Conservation (phyloP, 148 eudicot genomes). For the Rhododendron ferrugineum region DNA sequence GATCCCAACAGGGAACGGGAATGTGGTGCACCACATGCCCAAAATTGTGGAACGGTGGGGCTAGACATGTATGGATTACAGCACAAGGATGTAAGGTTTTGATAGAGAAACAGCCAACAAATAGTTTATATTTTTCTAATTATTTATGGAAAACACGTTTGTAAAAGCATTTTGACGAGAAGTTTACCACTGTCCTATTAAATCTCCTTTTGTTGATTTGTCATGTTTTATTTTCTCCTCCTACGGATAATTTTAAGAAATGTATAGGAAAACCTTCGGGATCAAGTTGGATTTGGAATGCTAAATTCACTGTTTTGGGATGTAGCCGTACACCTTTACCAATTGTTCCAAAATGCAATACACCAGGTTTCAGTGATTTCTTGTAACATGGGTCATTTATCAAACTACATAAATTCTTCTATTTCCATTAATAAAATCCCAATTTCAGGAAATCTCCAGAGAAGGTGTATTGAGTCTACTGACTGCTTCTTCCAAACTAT, state of each 20-base stretch:
- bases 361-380: neutral
- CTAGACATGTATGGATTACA: neutral
- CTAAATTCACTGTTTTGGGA: neutral
- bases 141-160: neutral
- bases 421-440: neutral
- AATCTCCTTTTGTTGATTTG: neutral
- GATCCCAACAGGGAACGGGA: neutral
- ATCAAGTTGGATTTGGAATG: neutral
- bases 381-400: neutral
- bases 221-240: neutral
- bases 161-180: neutral
- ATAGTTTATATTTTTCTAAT: neutral
- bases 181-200: neutral
- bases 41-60: neutral
- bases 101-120: neutral
- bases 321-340: neutral
- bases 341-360: neutral
- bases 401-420: neutral
- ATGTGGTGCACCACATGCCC: neutral
- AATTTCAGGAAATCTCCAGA: neutral
- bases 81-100: neutral
- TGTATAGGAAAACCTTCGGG: neutral
- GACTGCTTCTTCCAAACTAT: neutral
- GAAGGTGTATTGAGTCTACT: neutral
- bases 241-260: neutral